phyloP scores from a whole-genome alignment of 2,329 filamentous ascomycete species.

The Chalaropsis thielavioides region DNA sequence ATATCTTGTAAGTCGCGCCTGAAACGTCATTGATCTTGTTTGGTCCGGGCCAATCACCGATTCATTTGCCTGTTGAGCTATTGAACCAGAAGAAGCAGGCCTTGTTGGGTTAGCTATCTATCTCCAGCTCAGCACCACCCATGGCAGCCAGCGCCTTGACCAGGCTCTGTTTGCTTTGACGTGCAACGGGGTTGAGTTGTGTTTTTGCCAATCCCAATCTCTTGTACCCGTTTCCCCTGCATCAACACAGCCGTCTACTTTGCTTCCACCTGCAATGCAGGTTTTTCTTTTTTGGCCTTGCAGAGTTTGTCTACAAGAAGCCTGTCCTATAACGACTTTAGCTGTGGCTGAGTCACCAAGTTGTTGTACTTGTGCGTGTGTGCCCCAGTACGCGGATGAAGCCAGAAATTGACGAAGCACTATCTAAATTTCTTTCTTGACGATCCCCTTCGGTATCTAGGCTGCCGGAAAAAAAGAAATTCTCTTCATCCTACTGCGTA shows the following conservation, averaged over 20 bases:
- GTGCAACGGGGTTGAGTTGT: not conserved
- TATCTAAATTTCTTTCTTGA: not conserved
- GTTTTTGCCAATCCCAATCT: slow-evolving; percentile 6
- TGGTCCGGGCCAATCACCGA: not conserved
- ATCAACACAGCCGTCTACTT: not conserved
- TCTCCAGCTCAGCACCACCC: too few relatives aligned
- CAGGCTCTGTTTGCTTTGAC: not conserved
- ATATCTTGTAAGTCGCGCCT: not conserved
- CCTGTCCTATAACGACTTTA: too few relatives aligned
- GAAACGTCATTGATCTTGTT: not conserved
- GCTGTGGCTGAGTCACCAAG: not conserved
- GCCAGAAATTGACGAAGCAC: not conserved
- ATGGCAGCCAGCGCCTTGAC: not conserved
- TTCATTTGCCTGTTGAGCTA: not conserved
- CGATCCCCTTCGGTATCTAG: not conserved
- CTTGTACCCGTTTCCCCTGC: not conserved
- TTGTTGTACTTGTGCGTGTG: not conserved
- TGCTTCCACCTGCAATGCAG: not conserved
- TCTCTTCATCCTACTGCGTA: not conserved
- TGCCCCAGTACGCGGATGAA: not conserved
- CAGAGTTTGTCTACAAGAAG: not conserved
- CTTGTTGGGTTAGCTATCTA: not conserved
- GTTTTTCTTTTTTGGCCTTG: not conserved
- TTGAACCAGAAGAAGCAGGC: not conserved
- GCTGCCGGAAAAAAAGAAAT: not conserved